phyloP scores from a whole-genome alignment of 805 yeast species.

The Cyberlindnera misumaiensis region DNA sequence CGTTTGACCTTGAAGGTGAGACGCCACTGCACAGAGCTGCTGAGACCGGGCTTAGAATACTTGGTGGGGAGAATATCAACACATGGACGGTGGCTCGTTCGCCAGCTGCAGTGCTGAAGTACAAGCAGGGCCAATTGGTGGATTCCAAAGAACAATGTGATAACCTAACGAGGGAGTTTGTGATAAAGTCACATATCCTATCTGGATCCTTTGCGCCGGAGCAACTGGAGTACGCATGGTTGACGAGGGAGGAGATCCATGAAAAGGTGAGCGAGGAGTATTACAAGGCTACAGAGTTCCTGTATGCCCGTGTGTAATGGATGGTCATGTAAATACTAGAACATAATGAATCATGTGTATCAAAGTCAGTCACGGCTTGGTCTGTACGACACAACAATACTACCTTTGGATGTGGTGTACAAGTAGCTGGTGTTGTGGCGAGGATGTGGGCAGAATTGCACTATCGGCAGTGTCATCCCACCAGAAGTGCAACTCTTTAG shows the following conservation, averaged over 20 bases:
- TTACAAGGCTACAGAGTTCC: conserved; percentile 42
- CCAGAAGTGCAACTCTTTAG: conserved; percentile 17
- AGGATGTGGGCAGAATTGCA: conserved; percentile 30
- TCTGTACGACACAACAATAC: conserved; percentile 2
- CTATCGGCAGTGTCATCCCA: conserved; percentile 18
- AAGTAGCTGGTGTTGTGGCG: conserved; percentile 11
- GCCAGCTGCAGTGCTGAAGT: conserved; percentile 68
- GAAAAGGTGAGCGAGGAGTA: conserved; percentile 47
- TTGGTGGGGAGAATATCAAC: conserved; percentile 74
- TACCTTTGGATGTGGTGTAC: conserved; percentile 23
- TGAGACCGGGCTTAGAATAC: conserved; percentile 57
- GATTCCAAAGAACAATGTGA: conserved; percentile 13
- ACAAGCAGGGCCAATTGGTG: conserved; percentile 21
- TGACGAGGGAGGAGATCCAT: conserved; percentile 70
- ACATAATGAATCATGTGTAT: background rate
- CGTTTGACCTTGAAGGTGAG: conserved; percentile 41
- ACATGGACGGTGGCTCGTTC: conserved; percentile 88
- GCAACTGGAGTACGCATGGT: conserved; percentile 64
- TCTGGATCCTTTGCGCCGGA: conserved; percentile 64
- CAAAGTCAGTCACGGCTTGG: background rate
- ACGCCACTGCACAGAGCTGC: conserved; percentile 61
- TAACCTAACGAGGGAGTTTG: conserved; percentile 46
- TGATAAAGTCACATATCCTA: conserved; percentile 81
- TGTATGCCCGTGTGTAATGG: conserved; percentile 27
- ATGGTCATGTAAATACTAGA: conserved; percentile 6